These are phyloP conservation scores for Cadophora malorum DNA, from an alignment of 2,329 filamentous ascomycete species.

Conservation along the genomic window DNA sequence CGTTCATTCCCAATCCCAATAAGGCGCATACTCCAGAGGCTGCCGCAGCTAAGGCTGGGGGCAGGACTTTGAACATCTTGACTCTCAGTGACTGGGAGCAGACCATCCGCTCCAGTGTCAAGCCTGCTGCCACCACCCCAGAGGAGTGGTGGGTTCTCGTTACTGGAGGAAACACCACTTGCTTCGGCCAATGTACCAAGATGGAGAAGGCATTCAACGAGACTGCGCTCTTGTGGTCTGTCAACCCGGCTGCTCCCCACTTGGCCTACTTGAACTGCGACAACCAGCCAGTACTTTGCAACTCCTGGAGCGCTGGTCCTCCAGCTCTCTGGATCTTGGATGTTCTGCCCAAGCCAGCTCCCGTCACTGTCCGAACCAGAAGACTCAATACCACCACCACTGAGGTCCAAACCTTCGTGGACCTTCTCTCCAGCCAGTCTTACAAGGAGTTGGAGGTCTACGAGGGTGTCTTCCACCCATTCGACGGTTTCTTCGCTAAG, in stretches of 20 bases:
- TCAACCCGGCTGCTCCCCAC: constrained; percentile 66
- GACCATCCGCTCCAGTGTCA: constrained; percentile 67
- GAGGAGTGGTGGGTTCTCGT: constrained; percentile 80
- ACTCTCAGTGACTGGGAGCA: constrained; percentile 75
- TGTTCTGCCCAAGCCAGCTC: constrained; percentile 67
- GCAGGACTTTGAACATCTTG: constrained; percentile 60
- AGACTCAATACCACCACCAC: constrained; percentile 73
- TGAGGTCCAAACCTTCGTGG: constrained; percentile 66
- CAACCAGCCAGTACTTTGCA: constrained; percentile 75
- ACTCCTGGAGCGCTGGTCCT: constrained; percentile 70
- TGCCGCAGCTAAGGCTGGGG: constrained; percentile 58
- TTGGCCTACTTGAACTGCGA: constrained; percentile 78
- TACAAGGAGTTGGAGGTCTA: constrained; percentile 55
- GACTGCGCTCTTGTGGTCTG: constrained; percentile 67
- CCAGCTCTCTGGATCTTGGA: constrained; percentile 72
- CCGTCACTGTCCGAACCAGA: constrained; percentile 68
- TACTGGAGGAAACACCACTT: constrained; percentile 80
- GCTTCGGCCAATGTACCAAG: constrained; percentile 67
- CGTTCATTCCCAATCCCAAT: constrained; percentile 58
- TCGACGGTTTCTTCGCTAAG: constrained; percentile 71
- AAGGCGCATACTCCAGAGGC: constrained; percentile 49
- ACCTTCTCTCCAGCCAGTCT: constrained; percentile 62
- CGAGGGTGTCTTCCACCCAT: constrained; percentile 77
- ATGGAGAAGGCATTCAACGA: constrained; percentile 72
- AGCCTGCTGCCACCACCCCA: constrained; percentile 63